Evolutionary conservation across 495 filamentous ascomycete species (phyloP), one percentile per base, ranked within the genome.

Genomic region (Glarea lozoyensis): DNA sequence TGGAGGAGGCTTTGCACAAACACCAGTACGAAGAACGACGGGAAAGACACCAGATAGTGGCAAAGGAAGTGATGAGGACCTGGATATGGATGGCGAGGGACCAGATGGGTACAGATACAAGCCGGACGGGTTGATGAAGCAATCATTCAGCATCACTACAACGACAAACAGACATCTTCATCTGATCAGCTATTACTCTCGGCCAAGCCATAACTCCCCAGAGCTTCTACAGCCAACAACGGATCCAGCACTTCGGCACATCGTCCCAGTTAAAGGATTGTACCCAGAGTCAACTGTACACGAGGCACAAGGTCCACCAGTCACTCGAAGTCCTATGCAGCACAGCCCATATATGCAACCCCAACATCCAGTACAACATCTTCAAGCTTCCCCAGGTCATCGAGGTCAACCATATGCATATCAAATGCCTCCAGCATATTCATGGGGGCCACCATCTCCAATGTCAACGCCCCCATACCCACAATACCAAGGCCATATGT

Each of bases 81-180:
- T 67, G 21, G 82, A 82, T 36, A 75, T 78, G 50, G 81, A 80
- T 46, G 86, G 90, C 22, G 86, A 87, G 32, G 92, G 89, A 25
- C 92, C 85, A 0, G 92, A 98, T 60, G 92, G 92, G 10, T 98
- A 97, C 60, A 76, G 90, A 41, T 98, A 98, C 64, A 98, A 98
- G 66, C 82, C 85, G 1, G 92, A 97, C 54, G 92, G 92, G 0
- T 67, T 98, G 25, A 94, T 95, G 88, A 98, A 98, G 69, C 92
- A 98, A 62, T 97, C 92, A 0, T 98, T 97, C 72, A 96, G 90
- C 67, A 97, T 98, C 59, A 94, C 90, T 3, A 97, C 90, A 2
- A 82, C 84, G 6, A 75, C 71, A 16, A 84, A 85, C 21, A 87
- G 96, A 47, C 94, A 97, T 54, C 75, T 98, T 4, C 92, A 98